Percentiles rank a stretch among this genome's conserved stretches.
phyloP scores from a whole-genome alignment of 1,284 basidiomycete species.

The Marasmius oreades region DNA sequence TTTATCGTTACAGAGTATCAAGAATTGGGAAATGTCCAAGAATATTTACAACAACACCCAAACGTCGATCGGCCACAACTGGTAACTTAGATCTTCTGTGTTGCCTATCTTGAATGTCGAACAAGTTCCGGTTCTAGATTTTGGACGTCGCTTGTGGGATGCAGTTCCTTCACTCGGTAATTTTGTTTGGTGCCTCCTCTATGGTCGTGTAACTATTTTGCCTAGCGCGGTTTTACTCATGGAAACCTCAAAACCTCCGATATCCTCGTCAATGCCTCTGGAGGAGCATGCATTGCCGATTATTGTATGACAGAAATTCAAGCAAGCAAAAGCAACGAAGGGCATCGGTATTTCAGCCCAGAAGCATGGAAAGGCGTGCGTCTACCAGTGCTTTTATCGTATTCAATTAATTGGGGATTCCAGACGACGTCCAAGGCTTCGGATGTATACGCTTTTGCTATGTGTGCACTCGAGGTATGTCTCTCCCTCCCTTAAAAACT shows the following conservation, averaged over 20 bases:
- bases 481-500: neutral
- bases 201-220: neutral
- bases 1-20: constrained; percentile 9
- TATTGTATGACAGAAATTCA: constrained; percentile 22
- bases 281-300: constrained; percentile 20
- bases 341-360: constrained; percentile 25
- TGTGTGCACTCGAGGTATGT: constrained; percentile 24
- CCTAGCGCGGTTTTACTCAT: constrained; percentile 19
- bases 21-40: constrained; percentile 2
- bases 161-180: constrained; percentile 3
- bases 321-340: constrained; percentile 15
- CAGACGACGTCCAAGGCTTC: constrained; percentile 23
- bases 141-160: neutral
- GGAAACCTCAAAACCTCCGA: constrained; percentile 23
- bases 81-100: neutral
- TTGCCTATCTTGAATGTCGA: neutral
- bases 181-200: neutral
- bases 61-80: constrained; percentile 5
- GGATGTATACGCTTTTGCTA: constrained; percentile 26
- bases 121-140: neutral
- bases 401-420: neutral
- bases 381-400: neutral
- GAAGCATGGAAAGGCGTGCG: constrained; percentile 28
- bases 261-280: constrained; percentile 18
- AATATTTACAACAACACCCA: constrained; percentile 10